Evolutionary conservation across 2,329 filamentous ascomycete genomes (phyloP).

Genomic region (Claviceps humidiphila): DNA sequence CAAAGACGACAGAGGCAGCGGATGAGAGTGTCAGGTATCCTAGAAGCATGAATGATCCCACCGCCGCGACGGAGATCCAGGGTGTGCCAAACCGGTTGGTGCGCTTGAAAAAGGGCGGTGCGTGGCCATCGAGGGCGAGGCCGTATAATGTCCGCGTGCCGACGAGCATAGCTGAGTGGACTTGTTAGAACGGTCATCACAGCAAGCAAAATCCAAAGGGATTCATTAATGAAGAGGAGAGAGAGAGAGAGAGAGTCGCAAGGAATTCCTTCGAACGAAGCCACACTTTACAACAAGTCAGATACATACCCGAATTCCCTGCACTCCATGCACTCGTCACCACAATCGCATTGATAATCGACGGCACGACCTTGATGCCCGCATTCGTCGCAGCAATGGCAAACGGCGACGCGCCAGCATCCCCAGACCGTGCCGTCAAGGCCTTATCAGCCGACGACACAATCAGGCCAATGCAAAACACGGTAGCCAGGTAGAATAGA

Average conservation of each 20-base stretch:
- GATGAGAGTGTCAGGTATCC: constrained; percentile 50
- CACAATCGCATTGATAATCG: constrained; percentile 40
- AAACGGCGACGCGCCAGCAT: constrained; percentile 34
- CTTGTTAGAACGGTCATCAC: too few species aligned
- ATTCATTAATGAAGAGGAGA: background rate
- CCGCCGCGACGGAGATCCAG: constrained; percentile 30
- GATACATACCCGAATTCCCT: constrained; percentile 7
- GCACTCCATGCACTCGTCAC: constrained; percentile 11
- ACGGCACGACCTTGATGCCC: constrained; percentile 34
- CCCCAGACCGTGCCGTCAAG: constrained; percentile 15
- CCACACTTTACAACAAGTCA: background rate
- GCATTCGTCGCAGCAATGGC: constrained; percentile 37
- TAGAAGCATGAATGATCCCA: constrained; percentile 42
- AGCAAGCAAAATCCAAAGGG: too few species aligned
- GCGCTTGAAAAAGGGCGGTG: constrained; percentile 40
- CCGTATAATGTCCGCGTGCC: constrained; percentile 51
- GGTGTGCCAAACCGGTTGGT: constrained; percentile 46
- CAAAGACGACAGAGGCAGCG: constrained; percentile 45
- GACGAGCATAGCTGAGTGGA: constrained; percentile 5
- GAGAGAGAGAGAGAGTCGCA: background rate
- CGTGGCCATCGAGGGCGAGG: constrained; percentile 47
- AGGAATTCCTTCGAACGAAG: background rate
- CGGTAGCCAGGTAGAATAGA: constrained; percentile 38
- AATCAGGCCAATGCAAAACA: constrained; percentile 39
- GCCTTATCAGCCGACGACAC: constrained; percentile 26